Percentiles rank a stretch among this genome's conserved stretches.
These are phyloP conservation scores for Ceratocystis variospora DNA, from an alignment of 2,329 filamentous ascomycete genomes.

Conservation along the genomic window DNA sequence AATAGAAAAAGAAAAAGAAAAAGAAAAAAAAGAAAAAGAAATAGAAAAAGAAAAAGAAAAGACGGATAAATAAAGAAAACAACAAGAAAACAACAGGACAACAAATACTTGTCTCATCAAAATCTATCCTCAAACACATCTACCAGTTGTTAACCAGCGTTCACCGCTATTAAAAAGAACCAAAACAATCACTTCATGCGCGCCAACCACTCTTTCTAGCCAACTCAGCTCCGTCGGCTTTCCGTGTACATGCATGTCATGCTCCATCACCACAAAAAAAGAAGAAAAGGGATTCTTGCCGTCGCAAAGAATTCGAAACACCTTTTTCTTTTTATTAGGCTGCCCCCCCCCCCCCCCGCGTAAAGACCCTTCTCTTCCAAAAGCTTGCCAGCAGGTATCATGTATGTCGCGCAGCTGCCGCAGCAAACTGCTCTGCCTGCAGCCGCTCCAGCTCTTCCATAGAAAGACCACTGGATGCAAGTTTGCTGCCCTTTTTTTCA, in stretches of 20 bases:
- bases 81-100: background rate
- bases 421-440: slow-evolving; percentile 83
- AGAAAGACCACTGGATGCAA: slow-evolving; percentile 83
- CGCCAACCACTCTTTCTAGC: too few relatives aligned
- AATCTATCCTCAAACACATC: background rate
- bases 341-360: too few relatives aligned
- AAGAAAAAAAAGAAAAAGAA: background rate
- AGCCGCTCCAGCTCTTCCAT: slow-evolving; percentile 79
- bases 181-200: too few relatives aligned
- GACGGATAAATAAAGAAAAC: background rate
- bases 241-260: background rate
- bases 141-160: background rate
- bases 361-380: background rate
- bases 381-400: background rate
- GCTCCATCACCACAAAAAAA: background rate
- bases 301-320: background rate
- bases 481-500: slow-evolving; percentile 95
- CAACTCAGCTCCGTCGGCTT: too few relatives aligned
- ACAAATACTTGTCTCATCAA: background rate
- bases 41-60: background rate
- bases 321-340: too few relatives aligned
- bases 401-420: slow-evolving; percentile 35
- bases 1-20: background rate
- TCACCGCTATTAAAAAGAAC: background rate
- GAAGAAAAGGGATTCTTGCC: background rate